Conservation (phyloP, 345 rosid genomes). For the Firmiana major region DNA sequence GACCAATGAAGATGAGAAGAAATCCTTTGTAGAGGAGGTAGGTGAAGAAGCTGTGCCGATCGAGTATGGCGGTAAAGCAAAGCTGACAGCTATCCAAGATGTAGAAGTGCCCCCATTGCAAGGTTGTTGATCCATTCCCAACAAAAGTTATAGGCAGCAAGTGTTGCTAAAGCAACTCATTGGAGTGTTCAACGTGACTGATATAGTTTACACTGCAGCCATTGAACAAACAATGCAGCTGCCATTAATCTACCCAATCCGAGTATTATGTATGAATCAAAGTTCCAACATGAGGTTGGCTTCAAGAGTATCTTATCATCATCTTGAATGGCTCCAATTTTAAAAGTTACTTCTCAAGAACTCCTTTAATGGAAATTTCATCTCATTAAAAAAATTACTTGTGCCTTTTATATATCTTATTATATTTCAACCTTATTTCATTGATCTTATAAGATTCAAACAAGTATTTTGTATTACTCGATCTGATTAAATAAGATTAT, state of each 20-base stretch:
- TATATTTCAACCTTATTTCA: background rate
- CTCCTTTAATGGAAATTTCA: background rate
- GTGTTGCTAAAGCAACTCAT: background rate
- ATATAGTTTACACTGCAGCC: background rate
- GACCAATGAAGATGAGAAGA: slow-evolving; percentile 49
- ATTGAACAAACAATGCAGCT: background rate
- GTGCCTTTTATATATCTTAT: background rate
- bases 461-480: too few relatives aligned
- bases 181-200: background rate
- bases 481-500: too few relatives aligned
- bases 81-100: slow-evolving; percentile 58
- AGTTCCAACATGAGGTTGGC: background rate
- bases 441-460: too few relatives aligned
- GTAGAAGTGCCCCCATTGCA: slow-evolving; percentile 38
- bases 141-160: slow-evolving; percentile 5
- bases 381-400: background rate
- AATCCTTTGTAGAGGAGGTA: slow-evolving; percentile 37
- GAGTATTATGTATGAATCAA: background rate
- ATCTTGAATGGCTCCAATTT: background rate
- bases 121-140: slow-evolving; percentile 18
- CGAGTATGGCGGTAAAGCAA: slow-evolving; percentile 74
- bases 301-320: background rate
- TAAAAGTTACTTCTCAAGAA: background rate
- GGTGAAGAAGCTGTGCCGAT: slow-evolving; percentile 64
- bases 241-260: background rate